phyloP scores from a whole-genome alignment of 768 basidiomycete genomes.

The Russula vinacea region DNA sequence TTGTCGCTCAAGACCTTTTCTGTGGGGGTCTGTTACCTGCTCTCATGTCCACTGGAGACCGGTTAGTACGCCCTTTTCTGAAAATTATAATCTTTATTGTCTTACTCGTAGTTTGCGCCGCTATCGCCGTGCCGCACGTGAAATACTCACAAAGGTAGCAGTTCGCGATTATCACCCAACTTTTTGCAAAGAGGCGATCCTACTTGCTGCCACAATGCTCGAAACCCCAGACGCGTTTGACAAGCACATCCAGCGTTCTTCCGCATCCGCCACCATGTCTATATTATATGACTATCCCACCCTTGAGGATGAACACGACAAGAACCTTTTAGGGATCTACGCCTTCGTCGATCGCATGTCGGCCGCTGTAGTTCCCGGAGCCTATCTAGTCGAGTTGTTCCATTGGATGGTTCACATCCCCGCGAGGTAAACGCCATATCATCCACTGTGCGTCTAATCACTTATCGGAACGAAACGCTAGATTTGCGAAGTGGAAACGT shows the following conservation, averaged over 20 bases:
- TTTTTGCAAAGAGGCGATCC: conserved; percentile 10
- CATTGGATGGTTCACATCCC: conserved; percentile 24
- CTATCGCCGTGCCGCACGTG: conserved; percentile 17
- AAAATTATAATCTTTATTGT: neutral
- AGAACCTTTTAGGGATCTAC: conserved; percentile 1
- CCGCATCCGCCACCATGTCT: conserved; percentile 3
- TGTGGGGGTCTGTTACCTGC: conserved; percentile 35
- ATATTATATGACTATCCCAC: conserved; percentile 14
- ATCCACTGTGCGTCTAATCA: neutral
- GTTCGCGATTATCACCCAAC: conserved; percentile 6
- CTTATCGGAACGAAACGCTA: neutral
- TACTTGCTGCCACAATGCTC: conserved; percentile 3
- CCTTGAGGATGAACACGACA: conserved; percentile 9
- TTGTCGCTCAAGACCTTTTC: conserved; percentile 38
- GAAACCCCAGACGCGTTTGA: neutral
- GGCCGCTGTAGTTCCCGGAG: conserved; percentile 21
- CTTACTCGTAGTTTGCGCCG: conserved; percentile 15
- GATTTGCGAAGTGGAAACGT: conserved; percentile 19
- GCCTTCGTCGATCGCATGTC: neutral
- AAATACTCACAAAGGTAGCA: conserved; percentile 6
- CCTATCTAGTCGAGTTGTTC: conserved; percentile 30
- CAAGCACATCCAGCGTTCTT: conserved; percentile 6
- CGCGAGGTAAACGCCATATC: neutral
- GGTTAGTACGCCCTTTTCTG: conserved; percentile 20
- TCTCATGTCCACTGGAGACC: conserved; percentile 31